phyloP scores from a whole-genome alignment of 495 filamentous ascomycete species.

The Astrocystis sublimbata region DNA sequence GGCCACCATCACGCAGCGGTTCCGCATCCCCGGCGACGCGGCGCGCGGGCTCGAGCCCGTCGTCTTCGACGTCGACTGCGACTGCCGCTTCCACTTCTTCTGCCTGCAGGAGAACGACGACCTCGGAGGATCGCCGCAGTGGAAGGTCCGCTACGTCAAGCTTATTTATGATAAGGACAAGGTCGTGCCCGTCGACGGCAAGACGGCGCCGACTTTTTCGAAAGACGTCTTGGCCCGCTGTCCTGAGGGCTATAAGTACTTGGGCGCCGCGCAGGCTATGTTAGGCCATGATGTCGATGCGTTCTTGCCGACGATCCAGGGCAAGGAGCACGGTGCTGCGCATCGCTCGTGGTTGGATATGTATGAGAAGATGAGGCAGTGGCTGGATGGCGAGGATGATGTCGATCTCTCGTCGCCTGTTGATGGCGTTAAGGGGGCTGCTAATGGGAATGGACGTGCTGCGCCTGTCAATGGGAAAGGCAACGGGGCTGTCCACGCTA shows the following conservation, averaged over 20 bases:
- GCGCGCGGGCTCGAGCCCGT: constrained; percentile 31
- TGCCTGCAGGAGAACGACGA: constrained; percentile 44
- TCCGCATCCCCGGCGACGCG: constrained; percentile 43
- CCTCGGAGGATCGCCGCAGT: constrained; percentile 28
- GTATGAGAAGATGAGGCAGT: constrained; percentile 48
- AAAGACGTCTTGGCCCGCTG: constrained; percentile 49
- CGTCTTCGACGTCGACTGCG: constrained; percentile 61
- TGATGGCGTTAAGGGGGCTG: neutral
- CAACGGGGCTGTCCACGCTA: too few relatives aligned
- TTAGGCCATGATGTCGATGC: constrained; percentile 47
- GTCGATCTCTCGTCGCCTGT: constrained; percentile 26
- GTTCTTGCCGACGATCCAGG: constrained; percentile 39
- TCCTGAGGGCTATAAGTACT: constrained; percentile 60
- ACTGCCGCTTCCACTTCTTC: constrained; percentile 66
- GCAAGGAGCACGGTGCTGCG: constrained; percentile 22
- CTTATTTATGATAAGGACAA: constrained; percentile 74
- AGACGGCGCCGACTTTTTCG: constrained; percentile 49
- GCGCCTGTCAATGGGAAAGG: neutral
- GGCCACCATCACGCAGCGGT: constrained; percentile 68
- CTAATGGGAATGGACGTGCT: neutral
- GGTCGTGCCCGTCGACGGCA: constrained; percentile 57
- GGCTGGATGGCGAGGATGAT: constrained; percentile 42
- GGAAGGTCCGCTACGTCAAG: constrained; percentile 62
- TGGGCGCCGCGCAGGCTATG: constrained; percentile 49
- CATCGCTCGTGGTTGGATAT: constrained; percentile 39